Base-by-base conservation (phyloP, 1,284 basidiomycete species). In the Hemileia vastatrix region DNA sequence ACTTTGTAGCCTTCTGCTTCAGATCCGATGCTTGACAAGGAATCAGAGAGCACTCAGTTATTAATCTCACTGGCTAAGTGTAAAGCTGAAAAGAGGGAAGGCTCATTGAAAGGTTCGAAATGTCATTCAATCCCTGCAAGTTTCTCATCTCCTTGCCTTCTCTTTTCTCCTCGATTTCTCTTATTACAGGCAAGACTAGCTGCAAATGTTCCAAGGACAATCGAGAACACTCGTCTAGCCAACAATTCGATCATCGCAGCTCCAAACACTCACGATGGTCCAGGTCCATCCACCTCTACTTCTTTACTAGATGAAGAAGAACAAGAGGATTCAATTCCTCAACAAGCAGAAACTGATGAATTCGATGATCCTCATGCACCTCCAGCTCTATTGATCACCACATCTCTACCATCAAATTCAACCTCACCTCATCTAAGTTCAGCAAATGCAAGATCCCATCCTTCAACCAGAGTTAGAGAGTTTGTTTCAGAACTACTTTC, bases 211-310 rank as follows among this genome's bases (percentile, higher is more conserved):
- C 90, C 94, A 0, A 82, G 84, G 45, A 98, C 94, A 0, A 84
- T 97, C 40, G 94, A 98, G 74, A 97, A 96, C 76, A 88, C 86
- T 56, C 84, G 93, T 65, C 85, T 92, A 76, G 89, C 83, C 75
- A 91, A 95, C 70, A 87, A 89, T 2, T 89, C 88, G 43, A 86
- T 86, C 21, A 73, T 77, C 32, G 72, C 72, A 50, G 70, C 72
- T 51, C 65, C 72, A 40, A 71, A 75, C 58, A 70, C 75, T 19
- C 69, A 71, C 53, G 67, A 71, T 23, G 68, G 79, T 4, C 79
- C 81, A 1, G 76, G 76, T n/a, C 77, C 77, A 59, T 76, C 71
- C 11, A 65, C 77, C 15, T 76, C 78, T 2, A 77, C 78, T 56
- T 67, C 78, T 11, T 64, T 74, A 68, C 70, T n/a, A 56, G 49